Percentiles rank a stretch among this genome's conserved stretches.
These are phyloP conservation scores for Cucurbitaria berberidis DNA, from an alignment of 2,329 filamentous ascomycete genomes.

Conservation along the genomic window DNA sequence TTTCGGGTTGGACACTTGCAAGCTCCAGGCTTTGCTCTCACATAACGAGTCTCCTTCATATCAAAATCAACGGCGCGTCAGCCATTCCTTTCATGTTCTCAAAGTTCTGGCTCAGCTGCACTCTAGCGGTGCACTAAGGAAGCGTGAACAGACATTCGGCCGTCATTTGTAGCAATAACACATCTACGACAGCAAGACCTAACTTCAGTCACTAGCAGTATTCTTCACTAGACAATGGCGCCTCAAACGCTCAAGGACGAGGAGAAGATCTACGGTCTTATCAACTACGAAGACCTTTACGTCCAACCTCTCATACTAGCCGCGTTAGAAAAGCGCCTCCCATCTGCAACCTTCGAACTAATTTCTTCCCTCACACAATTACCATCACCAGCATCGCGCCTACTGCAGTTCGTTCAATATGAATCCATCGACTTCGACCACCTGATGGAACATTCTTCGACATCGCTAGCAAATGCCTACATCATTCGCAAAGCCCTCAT, in stretches of 20 bases:
- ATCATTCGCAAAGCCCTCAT: conserved; percentile 96
- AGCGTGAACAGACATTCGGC: not conserved
- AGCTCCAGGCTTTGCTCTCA: conserved; percentile 11
- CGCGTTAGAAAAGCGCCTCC: conserved; percentile 70
- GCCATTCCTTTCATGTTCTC: not conserved
- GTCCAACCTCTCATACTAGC: conserved; percentile 83
- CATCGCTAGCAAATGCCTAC: conserved; percentile 82
- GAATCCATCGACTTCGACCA: conserved; percentile 86
- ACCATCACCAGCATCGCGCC: conserved; percentile 52
- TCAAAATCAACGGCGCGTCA: conserved; percentile 8
- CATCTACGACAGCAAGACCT: not conserved
- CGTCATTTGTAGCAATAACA: not conserved
- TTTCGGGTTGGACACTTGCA: conserved; percentile 19
- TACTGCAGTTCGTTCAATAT: conserved; percentile 85
- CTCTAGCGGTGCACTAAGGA: not conserved
- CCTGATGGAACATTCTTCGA: conserved; percentile 65
- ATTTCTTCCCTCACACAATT: conserved; percentile 60
- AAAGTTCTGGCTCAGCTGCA: not conserved
- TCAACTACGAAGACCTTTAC: conserved; percentile 87
- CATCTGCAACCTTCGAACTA: conserved; percentile 60
- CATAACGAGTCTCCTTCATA: conserved; percentile 29
- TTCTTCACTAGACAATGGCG: conserved; percentile 13
- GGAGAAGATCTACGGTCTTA: conserved; percentile 68
- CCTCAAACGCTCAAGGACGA: not conserved
- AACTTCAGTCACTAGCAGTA: not conserved